phyloP scores from a whole-genome alignment of 1,284 basidiomycete genomes.

The Chondrostereum purpureum region DNA sequence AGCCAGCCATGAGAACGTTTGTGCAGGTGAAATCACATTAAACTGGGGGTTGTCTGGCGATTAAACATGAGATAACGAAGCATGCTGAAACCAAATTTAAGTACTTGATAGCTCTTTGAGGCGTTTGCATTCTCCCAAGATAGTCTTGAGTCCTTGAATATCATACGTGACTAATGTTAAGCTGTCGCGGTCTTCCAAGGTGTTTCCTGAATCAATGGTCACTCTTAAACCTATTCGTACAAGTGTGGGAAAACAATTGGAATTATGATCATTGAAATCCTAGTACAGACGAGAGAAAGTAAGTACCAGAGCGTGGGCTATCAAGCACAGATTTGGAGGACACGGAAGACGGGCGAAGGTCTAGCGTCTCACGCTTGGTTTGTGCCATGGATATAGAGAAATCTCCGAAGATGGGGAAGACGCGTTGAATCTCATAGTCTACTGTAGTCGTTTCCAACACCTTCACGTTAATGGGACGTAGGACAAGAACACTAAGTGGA shows the following conservation, averaged over 20 bases:
- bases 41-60: constrained; percentile 6
- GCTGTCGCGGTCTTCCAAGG: constrained; percentile 21
- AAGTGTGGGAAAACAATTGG: constrained; percentile 2
- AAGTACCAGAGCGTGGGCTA: constrained; percentile 25
- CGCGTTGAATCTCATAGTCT: constrained; percentile 37
- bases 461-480: too few relatives aligned
- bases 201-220: constrained; percentile 36
- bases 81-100: constrained; percentile 8
- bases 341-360: constrained; percentile 14
- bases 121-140: constrained; percentile 44
- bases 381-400: constrained; percentile 52
- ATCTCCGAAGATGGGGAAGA: constrained; percentile 43
- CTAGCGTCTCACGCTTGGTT: constrained; percentile 26
- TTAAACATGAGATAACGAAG: background rate
- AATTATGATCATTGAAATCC: background rate
- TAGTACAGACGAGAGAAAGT: background rate
- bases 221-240: constrained; percentile 35
- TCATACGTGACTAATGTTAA: constrained; percentile 41
- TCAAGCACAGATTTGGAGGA: constrained; percentile 18
- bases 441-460: too few relatives aligned
- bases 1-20: constrained; percentile 31
- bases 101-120: constrained; percentile 35
- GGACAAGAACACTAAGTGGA: too few relatives aligned
- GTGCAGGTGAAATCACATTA: constrained; percentile 10
- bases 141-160: constrained; percentile 33